Evolutionary conservation across 305 asterid species (phyloP), one percentile per base, ranked within the genome.

Genomic region (Fraxinus nigra): DNA sequence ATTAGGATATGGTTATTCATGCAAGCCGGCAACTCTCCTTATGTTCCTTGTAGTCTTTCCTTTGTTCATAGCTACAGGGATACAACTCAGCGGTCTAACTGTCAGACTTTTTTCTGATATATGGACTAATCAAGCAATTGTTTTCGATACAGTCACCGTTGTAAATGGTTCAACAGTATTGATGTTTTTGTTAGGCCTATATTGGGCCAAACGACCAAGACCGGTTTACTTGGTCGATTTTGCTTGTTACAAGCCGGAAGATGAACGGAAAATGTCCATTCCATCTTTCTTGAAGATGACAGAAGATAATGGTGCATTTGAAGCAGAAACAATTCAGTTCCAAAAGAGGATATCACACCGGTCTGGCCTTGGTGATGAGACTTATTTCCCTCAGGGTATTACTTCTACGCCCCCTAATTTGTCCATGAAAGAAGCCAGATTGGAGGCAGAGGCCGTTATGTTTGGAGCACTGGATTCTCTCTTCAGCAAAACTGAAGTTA

Each of bases 331-430:
- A 18, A 9, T 86, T 67, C 79, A 75, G 9, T 86, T 83, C 79
- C 86, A 83, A 67, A 51, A 9, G 20, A 78, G 81, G 46, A 78
- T 86, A 51, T 73, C 83, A 2, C 26, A 18, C 48, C 79, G 85
- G 8, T 80, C 88, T 24, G 88, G 88, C 2, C 79, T 86, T 7
- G 86, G 88, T 0, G 88, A 86, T 3, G 83, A 83, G 5, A 86
- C 88, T 51, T 86, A 83, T 79, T 72, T 86, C 3, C 88, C 88
- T 0, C 76, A 76, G 3, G 86, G 85, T 3, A 78, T 86, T 0
- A 86, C 85, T 0, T 83, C 86, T 4, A 40, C 7, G 0, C 88
- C 88, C 2, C 88, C 86, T 0, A 83, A 86, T 34, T 38, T 86
- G 79, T 86, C 83, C 83, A 83, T 86, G 83, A 32, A 67, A 70